A percentile compares a stretch with the other conserved stretches of the same genome.
These are phyloP conservation scores for Fusarium sp. DNA, from an alignment of 2,329 filamentous ascomycete species.

Conservation along the genomic window DNA sequence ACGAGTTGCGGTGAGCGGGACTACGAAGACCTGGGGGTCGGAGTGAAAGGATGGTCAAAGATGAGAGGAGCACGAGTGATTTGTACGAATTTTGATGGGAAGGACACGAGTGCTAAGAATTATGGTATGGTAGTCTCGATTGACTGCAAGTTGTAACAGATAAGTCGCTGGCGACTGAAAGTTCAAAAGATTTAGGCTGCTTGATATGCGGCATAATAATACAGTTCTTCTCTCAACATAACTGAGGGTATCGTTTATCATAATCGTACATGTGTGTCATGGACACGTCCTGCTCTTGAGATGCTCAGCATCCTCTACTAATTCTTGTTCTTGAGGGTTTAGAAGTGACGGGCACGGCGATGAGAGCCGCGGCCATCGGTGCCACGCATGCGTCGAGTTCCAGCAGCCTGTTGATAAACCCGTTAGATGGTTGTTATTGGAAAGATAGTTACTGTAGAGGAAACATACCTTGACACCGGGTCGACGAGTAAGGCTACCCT, in stretches of 20 bases:
- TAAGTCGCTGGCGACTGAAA: constrained; percentile 21
- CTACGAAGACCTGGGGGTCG: not conserved
- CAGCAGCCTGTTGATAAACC: constrained; percentile 67
- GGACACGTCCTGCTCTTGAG: not conserved
- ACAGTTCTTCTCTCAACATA: constrained; percentile 29
- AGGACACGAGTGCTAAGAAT: not conserved
- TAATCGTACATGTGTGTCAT: constrained; percentile 36
- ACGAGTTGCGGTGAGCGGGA: constrained; percentile 50
- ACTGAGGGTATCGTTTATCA: constrained; percentile 32
- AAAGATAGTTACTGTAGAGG: not conserved
- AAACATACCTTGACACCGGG: constrained; percentile 75
- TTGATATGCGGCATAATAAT: constrained; percentile 19
- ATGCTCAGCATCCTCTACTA: constrained; percentile 8
- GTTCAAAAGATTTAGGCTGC: constrained; percentile 8
- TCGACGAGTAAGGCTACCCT: constrained; percentile 74
- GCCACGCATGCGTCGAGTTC: constrained; percentile 78
- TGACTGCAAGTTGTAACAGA: constrained; percentile 31
- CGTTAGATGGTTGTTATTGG: not conserved
- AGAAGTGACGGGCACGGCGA: constrained; percentile 47
- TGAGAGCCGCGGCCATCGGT: constrained; percentile 75
- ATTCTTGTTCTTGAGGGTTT: not conserved
- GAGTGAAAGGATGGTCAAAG: not conserved
- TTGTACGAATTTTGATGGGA: constrained; percentile 1
- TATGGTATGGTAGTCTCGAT: not conserved
- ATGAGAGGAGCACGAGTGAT: not conserved